Percentiles rank a stretch among this genome's conserved stretches.
These are phyloP conservation scores for Castanea mollissima DNA, from an alignment of 306 rosid genomes.

Conservation along the genomic window DNA sequence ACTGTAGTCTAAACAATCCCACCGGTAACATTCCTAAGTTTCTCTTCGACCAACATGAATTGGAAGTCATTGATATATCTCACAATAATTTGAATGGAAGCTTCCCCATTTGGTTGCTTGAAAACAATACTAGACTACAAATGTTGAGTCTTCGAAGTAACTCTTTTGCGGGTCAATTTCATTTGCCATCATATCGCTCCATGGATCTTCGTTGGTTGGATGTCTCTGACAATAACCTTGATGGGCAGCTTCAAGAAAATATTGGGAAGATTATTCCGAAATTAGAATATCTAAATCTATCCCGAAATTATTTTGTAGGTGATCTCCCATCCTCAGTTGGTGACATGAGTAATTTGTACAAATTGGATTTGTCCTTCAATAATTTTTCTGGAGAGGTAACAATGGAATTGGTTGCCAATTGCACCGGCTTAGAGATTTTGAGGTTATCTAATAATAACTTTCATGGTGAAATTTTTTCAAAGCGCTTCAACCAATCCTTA, in stretches of 20 bases:
- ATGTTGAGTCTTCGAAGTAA: background rate
- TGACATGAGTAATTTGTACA: fast-evolving
- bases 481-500: too few species aligned
- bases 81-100: slow-evolving; percentile 11
- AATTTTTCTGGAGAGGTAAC: slow-evolving; percentile 3
- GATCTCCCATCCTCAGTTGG: background rate
- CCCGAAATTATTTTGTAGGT: slow-evolving; percentile 27
- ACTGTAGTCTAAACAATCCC: slow-evolving; percentile 2
- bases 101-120: slow-evolving; percentile 27
- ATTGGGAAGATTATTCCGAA: background rate
- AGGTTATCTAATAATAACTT: slow-evolving; percentile 4
- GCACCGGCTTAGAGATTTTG: background rate
- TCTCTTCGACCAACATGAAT: slow-evolving; percentile 18
- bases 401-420: background rate
- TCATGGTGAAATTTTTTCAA: too few species aligned
- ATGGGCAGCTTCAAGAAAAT: slow-evolving; percentile 10
- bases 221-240: slow-evolving; percentile 21
- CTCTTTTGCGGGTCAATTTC: slow-evolving; percentile 4
- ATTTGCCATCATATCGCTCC: background rate
- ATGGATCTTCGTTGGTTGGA: background rate
- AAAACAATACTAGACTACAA: slow-evolving; percentile 26
- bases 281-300: background rate
- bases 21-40: slow-evolving; percentile 14
- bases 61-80: slow-evolving; percentile 5
- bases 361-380: slow-evolving; percentile 2